phyloP scores from a whole-genome alignment of 441 rosid genomes.

The Breynia disticha region DNA sequence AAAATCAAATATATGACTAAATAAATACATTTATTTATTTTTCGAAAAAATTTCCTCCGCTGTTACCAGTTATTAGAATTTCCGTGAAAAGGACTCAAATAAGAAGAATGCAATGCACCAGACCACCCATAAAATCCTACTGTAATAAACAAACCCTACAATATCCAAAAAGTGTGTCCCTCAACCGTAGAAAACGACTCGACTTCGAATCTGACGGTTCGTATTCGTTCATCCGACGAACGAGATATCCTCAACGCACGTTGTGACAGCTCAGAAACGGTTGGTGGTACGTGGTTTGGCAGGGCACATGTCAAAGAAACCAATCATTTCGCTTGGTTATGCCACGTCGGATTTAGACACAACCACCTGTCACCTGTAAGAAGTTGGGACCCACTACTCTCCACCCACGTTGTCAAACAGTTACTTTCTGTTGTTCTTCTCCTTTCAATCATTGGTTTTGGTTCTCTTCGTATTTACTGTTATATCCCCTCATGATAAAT shows the following conservation, averaged over 20 bases:
- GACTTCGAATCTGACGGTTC: constrained; percentile 18
- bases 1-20: no score
- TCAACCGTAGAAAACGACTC: constrained; percentile 9
- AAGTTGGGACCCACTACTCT: constrained; percentile 16
- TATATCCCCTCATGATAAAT: no score
- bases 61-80: no score
- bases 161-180: constrained; percentile 11
- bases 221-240: neutral
- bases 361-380: constrained; percentile 27
- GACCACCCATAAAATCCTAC: no score
- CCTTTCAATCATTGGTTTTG: constrained; percentile 45
- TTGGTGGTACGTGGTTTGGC: constrained; percentile 24
- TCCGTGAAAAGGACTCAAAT: no score
- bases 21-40: no score
- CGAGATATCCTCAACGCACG: constrained; percentile 21
- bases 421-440: constrained; percentile 8
- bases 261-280: constrained; percentile 48
- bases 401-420: constrained; percentile 61
- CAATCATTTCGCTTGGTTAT: constrained; percentile 38
- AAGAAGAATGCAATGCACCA: no score
- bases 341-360: constrained; percentile 41
- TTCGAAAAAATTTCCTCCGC: no score
- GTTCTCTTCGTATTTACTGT: no score
- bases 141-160: no score
- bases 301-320: constrained; percentile 18